Base-by-base conservation (phyloP, 129 eudicot species). In the Calendula officinalis region DNA sequence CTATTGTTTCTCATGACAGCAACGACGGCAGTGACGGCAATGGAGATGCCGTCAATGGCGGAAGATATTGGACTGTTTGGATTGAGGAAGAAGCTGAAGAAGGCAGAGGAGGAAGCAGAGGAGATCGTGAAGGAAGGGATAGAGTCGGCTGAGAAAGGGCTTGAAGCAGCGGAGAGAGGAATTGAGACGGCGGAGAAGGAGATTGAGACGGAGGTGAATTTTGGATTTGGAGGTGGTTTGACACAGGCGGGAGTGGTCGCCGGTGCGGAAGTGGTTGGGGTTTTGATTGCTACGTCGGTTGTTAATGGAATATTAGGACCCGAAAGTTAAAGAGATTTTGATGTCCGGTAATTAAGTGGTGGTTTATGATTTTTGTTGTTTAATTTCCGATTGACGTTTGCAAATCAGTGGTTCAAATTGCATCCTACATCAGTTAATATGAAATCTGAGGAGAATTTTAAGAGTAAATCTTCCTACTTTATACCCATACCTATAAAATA, bases 161-260 rank as follows among this genome's bases (percentile, higher is more conserved):
- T 81, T 5, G 85, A 74, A 50, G 66, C 75, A 14, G 90, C 86
- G 53, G 86, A 79, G 69, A 70, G 60, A 43, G 86, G 73, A 51
- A 65, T 86, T 1, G 82, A 59, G 66, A 47, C 72, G 48, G 92
- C 78, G 43, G 95, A 81, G 77, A 73, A 71, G 70, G 94, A 59
- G 58, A 13, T 82, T 8, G 84, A 74, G 72, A 60, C 83, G 54
- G 88, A 85, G 62, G 73, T 78, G 22, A 57, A 73, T 43, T 83
- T 81, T 40, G 86, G 86, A 14, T 80, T 83, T 14, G 87, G 82
- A 1, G 85, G 90, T 13, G 97, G 87, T 22, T 52, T 84, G 68
- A 79, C 83, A 22, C 99, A 94, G 80, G 99, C 99, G 9, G 97
- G 90, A n/a, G 90, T 55, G 69, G 99, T 94, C 59, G 92, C 73